Base-by-base conservation (phyloP, 441 rosid species). In the Croton laevigatus region DNA sequence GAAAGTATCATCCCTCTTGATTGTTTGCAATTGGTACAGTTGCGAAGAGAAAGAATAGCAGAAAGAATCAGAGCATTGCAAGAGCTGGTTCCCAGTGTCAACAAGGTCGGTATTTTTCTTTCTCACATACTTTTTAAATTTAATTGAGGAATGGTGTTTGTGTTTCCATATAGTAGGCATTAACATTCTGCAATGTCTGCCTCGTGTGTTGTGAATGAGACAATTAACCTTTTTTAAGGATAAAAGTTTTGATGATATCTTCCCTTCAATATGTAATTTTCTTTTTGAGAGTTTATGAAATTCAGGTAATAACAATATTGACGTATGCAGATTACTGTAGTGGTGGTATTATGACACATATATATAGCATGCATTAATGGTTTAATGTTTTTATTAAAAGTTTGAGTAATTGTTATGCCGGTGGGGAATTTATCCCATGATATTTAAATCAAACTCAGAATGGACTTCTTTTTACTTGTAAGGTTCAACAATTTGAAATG, bases 1-100 rank as follows among this genome's bases (percentile, higher is more conserved):
- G 45, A 61, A 23, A 54, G 53, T 20, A 62, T 36, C 68, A 44
- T 58, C 55, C 6, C 19, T 34, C 32, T 64, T 66, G 1, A 3
- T 64, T 49, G 59, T 73, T 76, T 61, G 22, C 65, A 71, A 52
- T 78, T 72, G 53, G 17, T 45, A 71, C 90, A 93, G 97, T 81
- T 93, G 83, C 97, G 97, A 71, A 81, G 99, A 69, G 99, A 95
- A 83, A 87, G 95, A 81, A 95, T 95, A 76, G 99, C 99, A 0
- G 99, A 95, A 83, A 85, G 99, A 80, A 93, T 95, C 77, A 87
- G 99, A 79, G 98, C 94, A 19, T 65, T 95, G 85, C 99, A 95
- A 77, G 99, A 93, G 73, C 87, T 95, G 76, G 99, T 95, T 73
- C 99, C 99, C 63, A 89, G 95, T 77, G 98, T 95, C 73, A 95